A percentile compares a stretch with the other conserved stretches of the same genome.
Conservation (phyloP, 306 rosid genomes). For the Potentilla sterilis region DNA sequence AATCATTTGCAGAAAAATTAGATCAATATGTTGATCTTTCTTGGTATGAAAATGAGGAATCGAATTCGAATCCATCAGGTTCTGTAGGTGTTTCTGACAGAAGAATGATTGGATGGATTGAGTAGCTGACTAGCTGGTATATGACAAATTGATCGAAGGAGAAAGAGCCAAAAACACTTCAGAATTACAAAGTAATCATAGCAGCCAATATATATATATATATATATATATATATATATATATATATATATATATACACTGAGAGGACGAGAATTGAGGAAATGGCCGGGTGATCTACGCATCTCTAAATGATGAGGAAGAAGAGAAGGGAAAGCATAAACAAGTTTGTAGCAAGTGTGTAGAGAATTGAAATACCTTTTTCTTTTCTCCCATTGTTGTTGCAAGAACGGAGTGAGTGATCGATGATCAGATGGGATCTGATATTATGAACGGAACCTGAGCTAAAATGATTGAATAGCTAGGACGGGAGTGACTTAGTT, state of each 20-base stretch:
- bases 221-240: too few relatives aligned
- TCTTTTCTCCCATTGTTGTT: slow-evolving; percentile 18
- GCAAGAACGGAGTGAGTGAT: neutral
- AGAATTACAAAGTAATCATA: neutral
- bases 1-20: neutral
- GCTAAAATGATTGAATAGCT: slow-evolving; percentile 4
- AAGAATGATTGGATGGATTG: neutral
- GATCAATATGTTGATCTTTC: neutral
- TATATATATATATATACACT: too few relatives aligned
- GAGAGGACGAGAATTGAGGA: neutral
- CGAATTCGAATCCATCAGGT: neutral
- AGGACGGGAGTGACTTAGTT: neutral
- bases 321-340: neutral
- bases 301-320: neutral
- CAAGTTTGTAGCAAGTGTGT: neutral
- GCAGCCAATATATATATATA: neutral
- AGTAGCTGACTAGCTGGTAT: too few relatives aligned
- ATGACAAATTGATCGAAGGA: neutral
- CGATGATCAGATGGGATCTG: neutral
- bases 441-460: neutral
- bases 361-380: neutral
- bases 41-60: neutral
- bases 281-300: neutral
- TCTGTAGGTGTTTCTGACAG: neutral
- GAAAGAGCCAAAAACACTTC: neutral